These are phyloP conservation scores for Coffea eugenioides DNA, from an alignment of 257 asterid species.

Conservation along the genomic window DNA sequence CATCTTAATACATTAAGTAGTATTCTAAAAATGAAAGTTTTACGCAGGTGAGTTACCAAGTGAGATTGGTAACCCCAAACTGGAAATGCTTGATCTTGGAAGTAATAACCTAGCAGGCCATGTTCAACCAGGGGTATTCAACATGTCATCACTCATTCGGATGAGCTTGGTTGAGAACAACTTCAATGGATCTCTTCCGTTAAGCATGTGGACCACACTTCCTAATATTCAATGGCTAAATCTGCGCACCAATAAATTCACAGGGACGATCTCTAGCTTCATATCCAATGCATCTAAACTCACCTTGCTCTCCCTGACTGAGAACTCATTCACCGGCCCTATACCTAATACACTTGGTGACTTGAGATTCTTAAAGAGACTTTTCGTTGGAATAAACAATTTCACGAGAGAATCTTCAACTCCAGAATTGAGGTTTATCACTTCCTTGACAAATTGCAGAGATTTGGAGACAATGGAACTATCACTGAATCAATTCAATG, in stretches of 20 bases:
- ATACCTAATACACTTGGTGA: slow-evolving; percentile 38
- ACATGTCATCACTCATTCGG: slow-evolving; percentile 20
- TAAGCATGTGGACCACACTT: slow-evolving; percentile 19
- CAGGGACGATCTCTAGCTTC: slow-evolving; percentile 42
- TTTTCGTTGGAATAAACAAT: slow-evolving; percentile 33
- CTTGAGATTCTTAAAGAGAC: slow-evolving; percentile 23
- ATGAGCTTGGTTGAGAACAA: slow-evolving; percentile 21
- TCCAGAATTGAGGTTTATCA: slow-evolving; percentile 28
- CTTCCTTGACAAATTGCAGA: slow-evolving; percentile 45
- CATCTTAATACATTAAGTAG: too few species aligned
- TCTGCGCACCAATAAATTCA: slow-evolving; percentile 28
- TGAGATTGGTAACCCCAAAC: slow-evolving; percentile 21
- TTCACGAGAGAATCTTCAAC: slow-evolving; percentile 36
- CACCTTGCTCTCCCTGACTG: background rate
- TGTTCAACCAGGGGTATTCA: slow-evolving; percentile 19
- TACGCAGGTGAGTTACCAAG: slow-evolving; percentile 29
- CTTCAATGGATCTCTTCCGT: slow-evolving; percentile 43
- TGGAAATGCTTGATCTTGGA: slow-evolving; percentile 2
- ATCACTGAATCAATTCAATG: slow-evolving; percentile 40
- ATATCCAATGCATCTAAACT: slow-evolving; percentile 51
- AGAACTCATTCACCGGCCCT: slow-evolving; percentile 34
- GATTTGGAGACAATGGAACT: slow-evolving; percentile 17
- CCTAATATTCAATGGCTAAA: background rate
- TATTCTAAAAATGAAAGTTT: too few species aligned
- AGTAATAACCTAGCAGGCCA: slow-evolving; percentile 10